A percentile compares a stretch with the other conserved stretches of the same genome.
phyloP scores from a whole-genome alignment of 257 asterid genomes.

The Coffea eugenioides region DNA sequence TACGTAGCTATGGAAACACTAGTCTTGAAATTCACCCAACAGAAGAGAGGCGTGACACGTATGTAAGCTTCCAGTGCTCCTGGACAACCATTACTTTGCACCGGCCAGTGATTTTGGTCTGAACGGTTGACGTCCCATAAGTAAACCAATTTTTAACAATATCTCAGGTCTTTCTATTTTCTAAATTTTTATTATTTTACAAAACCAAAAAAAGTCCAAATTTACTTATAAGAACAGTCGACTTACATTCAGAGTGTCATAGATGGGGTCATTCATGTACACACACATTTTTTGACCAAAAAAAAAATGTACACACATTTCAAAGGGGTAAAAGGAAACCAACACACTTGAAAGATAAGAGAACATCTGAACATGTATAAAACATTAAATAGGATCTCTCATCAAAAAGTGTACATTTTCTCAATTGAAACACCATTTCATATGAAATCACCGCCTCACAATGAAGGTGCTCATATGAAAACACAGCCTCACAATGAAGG shows the following conservation, averaged over 20 bases:
- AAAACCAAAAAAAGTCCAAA: neutral
- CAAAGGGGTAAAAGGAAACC: neutral
- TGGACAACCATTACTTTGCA: neutral
- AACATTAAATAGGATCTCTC: neutral
- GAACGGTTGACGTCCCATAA: neutral
- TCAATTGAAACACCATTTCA: neutral
- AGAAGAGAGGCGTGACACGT: neutral
- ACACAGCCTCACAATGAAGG: constrained; percentile 4
- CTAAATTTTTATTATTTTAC: neutral
- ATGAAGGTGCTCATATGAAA: neutral
- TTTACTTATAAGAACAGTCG: neutral
- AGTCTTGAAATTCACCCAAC: neutral
- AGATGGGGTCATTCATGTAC: neutral
- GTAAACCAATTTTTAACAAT: neutral
- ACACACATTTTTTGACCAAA: neutral
- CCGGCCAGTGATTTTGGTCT: neutral
- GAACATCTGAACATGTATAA: neutral
- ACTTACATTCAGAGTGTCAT: neutral
- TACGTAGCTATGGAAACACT: neutral
- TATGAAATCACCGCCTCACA: neutral
- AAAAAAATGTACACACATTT: neutral
- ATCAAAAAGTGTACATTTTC: neutral
- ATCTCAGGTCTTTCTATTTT: neutral
- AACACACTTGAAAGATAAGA: neutral
- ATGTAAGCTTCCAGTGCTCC: neutral